phyloP scores from a whole-genome alignment of 345 rosid genomes.

The Eucalyptus tenuipes region DNA sequence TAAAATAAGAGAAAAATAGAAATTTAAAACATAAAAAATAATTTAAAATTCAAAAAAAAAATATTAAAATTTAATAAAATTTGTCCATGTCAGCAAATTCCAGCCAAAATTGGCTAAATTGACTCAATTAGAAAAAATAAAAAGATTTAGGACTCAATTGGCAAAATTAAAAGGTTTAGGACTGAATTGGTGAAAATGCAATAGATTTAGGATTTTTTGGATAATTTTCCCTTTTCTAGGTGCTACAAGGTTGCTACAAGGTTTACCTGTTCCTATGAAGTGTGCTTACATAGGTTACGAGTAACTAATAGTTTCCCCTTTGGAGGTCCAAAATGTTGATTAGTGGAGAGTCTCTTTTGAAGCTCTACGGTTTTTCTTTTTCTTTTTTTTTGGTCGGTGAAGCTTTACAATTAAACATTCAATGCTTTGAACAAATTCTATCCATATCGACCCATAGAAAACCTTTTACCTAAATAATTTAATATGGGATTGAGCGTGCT shows the following conservation, averaged over 20 bases:
- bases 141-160: rapidly evolving
- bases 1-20: rapidly evolving
- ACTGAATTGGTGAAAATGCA: rapidly evolving
- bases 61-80: no score
- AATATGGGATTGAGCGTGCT: neutral
- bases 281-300: neutral
- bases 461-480: neutral
- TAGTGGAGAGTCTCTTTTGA: neutral
- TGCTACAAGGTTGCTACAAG: rapidly evolving
- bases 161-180: rapidly evolving
- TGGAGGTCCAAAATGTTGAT: neutral
- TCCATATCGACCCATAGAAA: no score
- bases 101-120: rapidly evolving
- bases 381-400: no score
- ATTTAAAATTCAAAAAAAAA: no score
- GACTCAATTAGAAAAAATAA: no score
- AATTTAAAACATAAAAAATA: no score
- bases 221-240: no score
- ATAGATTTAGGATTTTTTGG: rapidly evolving
- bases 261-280: neutral
- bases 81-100: rapidly evolving
- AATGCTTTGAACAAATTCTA: neutral
- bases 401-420: neutral
- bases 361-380: neutral
- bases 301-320: neutral